Evolutionary conservation across 306 rosid species (phyloP).

Genomic region (Canavalia ensiformis): DNA sequence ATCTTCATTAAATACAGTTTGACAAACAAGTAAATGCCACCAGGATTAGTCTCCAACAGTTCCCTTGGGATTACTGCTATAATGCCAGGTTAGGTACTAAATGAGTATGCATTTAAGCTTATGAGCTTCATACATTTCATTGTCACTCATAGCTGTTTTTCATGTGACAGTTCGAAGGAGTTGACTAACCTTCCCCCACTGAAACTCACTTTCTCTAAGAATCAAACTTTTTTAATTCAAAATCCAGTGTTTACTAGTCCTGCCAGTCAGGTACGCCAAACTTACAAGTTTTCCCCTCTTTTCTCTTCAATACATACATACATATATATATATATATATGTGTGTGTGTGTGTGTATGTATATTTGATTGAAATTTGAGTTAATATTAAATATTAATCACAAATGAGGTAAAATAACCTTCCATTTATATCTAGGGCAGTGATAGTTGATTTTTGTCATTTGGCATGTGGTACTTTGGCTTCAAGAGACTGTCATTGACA

Average conservation of each 20-base stretch:
- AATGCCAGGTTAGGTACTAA: conserved; percentile 56
- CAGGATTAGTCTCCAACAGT: conserved; percentile 37
- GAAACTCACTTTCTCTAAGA: conserved; percentile 55
- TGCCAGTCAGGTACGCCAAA: conserved; percentile 46
- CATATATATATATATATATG: too few species aligned
- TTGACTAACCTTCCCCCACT: conserved; percentile 52
- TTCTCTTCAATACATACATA: not conserved
- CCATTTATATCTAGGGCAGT: conserved; percentile 11
- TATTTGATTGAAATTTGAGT: conserved; percentile 1
- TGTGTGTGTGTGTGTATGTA: not conserved
- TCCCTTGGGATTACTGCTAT: conserved; percentile 68
- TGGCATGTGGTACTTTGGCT: conserved; percentile 10
- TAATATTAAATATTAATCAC: not conserved
- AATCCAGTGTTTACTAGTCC: conserved; percentile 50
- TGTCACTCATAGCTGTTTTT: conserved; percentile 45
- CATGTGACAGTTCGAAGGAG: conserved; percentile 54
- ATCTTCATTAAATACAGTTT: conserved; percentile 60
- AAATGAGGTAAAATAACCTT: not conserved
- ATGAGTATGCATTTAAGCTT: not conserved
- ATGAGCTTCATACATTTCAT: conserved; percentile 31
- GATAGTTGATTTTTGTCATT: not conserved
- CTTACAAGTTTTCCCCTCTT: not conserved
- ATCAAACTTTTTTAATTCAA: conserved; percentile 61
- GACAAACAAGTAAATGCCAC: conserved; percentile 65
- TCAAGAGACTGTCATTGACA: conserved; percentile 9